Evolutionary conservation across 2,329 filamentous ascomycete species (phyloP).

Genomic region (Orbilia quercus): DNA sequence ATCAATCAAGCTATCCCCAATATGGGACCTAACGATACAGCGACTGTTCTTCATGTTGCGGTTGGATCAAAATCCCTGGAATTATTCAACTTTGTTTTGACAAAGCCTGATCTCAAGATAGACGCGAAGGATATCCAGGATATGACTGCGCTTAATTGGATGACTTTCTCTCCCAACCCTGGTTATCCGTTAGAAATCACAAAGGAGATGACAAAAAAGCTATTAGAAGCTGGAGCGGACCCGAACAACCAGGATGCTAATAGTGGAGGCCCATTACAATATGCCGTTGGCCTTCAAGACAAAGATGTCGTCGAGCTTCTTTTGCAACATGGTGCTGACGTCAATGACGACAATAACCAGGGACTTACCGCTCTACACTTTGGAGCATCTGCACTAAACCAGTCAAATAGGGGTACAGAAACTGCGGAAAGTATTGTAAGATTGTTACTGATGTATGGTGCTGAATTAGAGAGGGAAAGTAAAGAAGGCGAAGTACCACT

Average conservation of each 20-base stretch:
- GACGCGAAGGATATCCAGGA: constrained; percentile 30
- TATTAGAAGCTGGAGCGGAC: constrained; percentile 50
- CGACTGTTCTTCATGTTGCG: constrained; percentile 27
- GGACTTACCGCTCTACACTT: constrained; percentile 36
- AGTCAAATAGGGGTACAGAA: constrained; percentile 26
- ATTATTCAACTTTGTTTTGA: constrained; percentile 32
- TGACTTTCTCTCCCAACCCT: constrained; percentile 27
- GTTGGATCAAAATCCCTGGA: constrained; percentile 32
- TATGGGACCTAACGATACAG: constrained; percentile 9
- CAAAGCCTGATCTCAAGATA: constrained; percentile 30
- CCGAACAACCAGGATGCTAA: constrained; percentile 54
- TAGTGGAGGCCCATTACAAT: constrained; percentile 42
- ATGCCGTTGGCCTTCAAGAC: constrained; percentile 53
- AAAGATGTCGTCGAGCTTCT: constrained; percentile 56
- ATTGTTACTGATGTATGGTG: constrained; percentile 33
- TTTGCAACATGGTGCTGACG: constrained; percentile 55
- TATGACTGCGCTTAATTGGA: constrained; percentile 45
- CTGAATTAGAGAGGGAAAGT: constrained; percentile 35
- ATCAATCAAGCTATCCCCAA: constrained; percentile 32
- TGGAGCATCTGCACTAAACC: constrained; percentile 19
- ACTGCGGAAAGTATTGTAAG: constrained; percentile 37
- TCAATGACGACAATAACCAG: constrained; percentile 50
- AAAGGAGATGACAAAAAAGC: constrained; percentile 34
- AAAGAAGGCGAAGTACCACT: constrained; percentile 30
- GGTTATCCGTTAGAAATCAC: constrained; percentile 39